Percentiles rank a stretch among this genome's conserved stretches.
Conservation (phyloP, 805 yeast species). For the Yarrowia sp. region DNA sequence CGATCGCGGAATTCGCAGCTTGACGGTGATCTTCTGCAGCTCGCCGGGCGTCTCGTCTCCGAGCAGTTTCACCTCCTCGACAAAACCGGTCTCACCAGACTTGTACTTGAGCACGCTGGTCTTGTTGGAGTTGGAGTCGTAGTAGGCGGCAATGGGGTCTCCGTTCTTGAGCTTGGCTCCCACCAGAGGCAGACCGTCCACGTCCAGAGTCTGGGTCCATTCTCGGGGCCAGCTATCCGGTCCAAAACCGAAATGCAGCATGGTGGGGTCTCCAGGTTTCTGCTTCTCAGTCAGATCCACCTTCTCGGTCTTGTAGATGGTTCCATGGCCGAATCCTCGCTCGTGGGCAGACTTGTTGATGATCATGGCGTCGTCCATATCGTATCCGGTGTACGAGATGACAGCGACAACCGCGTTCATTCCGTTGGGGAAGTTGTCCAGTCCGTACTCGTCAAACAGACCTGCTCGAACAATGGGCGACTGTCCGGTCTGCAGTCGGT, state of each 20-base stretch:
- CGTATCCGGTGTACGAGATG: constrained; percentile 97
- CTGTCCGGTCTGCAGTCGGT: constrained; percentile 93
- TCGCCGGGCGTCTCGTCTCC: constrained; percentile 84
- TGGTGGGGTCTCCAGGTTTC: constrained; percentile 91
- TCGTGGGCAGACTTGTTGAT: constrained; percentile 96
- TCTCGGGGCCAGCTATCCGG: constrained; percentile 88
- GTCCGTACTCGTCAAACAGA: constrained; percentile 92
- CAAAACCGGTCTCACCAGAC: constrained; percentile 90
- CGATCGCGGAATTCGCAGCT: constrained; percentile 86
- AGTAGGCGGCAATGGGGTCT: constrained; percentile 92
- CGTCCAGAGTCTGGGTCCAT: constrained; percentile 88
- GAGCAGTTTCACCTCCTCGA: constrained; percentile 91
- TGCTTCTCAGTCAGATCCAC: constrained; percentile 79
- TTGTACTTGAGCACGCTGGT: constrained; percentile 93
- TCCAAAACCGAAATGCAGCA: constrained; percentile 95
- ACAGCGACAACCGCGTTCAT: constrained; percentile 98
- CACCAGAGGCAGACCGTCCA: constrained; percentile 89
- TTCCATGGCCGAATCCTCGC: constrained; percentile 97
- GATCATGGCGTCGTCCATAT: constrained; percentile 99
- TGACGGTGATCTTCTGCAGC: constrained; percentile 83
- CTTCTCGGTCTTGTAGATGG: constrained; percentile 93
- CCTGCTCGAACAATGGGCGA: constrained; percentile 96
- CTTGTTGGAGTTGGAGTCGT: constrained; percentile 87
- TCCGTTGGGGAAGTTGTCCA: constrained; percentile 99
- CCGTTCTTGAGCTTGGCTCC: constrained; percentile 92